A percentile compares a stretch with the other conserved stretches of the same genome.
Evolutionary conservation across 306 rosid genomes (phyloP).

Genomic region (Vigna reflexopilosa): DNA sequence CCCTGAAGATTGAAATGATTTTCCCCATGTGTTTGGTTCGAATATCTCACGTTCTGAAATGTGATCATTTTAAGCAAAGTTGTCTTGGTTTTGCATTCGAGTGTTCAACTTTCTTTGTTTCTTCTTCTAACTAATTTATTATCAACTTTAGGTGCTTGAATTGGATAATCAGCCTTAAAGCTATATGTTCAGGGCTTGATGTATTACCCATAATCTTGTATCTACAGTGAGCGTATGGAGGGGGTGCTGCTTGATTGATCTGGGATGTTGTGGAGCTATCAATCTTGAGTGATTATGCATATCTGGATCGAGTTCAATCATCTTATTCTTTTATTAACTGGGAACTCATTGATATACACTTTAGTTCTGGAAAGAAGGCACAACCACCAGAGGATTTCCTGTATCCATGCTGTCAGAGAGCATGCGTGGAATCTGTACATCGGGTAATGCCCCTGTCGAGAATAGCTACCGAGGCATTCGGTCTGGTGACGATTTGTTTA

Average conservation of each 20-base stretch:
- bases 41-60: not conserved
- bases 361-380: slow-evolving; percentile 57
- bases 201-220: slow-evolving; percentile 19
- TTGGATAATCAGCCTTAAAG: slow-evolving; percentile 38
- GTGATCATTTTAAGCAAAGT: not conserved
- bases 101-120: not conserved
- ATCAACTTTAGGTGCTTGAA: slow-evolving; percentile 48
- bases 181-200: slow-evolving; percentile 34
- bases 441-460: slow-evolving; percentile 99
- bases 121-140: not conserved
- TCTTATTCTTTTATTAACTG: slow-evolving; percentile 46
- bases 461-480: slow-evolving; percentile 95
- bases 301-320: slow-evolving; percentile 47
- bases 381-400: slow-evolving; percentile 61
- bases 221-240: slow-evolving; percentile 28
- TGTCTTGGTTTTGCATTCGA: not conserved
- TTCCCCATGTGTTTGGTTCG: not conserved
- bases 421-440: slow-evolving; percentile 98
- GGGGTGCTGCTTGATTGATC: slow-evolving; percentile 40
- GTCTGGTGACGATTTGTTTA: slow-evolving; percentile 94
- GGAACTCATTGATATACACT: slow-evolving; percentile 37
- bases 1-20: not conserved
- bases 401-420: slow-evolving; percentile 99
- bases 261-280: slow-evolving; percentile 36
- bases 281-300: slow-evolving; percentile 36